These are phyloP conservation scores for Blastobotrys capitulatus DNA, from an alignment of 1,139 yeast genomes.

Conservation along the genomic window DNA sequence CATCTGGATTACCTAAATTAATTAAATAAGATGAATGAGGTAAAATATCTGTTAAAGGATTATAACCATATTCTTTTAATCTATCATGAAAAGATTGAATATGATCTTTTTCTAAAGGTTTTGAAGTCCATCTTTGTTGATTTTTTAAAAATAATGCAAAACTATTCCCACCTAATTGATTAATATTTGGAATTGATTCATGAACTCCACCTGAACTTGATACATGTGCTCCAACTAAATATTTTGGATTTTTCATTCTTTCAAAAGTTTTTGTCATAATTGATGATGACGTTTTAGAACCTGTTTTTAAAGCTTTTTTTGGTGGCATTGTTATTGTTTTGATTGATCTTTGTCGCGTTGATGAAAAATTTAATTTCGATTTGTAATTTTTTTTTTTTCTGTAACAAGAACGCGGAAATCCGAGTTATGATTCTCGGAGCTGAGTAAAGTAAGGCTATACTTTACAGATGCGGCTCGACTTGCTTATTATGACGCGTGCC, in stretches of 20 bases:
- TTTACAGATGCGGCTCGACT: no score
- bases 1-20: slow-evolving; percentile 86
- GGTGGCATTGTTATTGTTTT: slow-evolving; percentile 9
- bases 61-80: slow-evolving; percentile 58
- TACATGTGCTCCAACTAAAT: slow-evolving; percentile 35
- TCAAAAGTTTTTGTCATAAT: slow-evolving; percentile 6
- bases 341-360: neutral
- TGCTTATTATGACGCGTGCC: no score
- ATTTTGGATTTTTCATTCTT: slow-evolving; percentile 14
- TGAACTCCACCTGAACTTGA: slow-evolving; percentile 44
- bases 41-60: slow-evolving; percentile 69
- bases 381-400: neutral
- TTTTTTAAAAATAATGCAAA: slow-evolving; percentile 89
- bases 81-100: slow-evolving; percentile 55
- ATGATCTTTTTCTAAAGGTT: slow-evolving; percentile 64
- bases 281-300: neutral
- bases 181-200: slow-evolving; percentile 47
- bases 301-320: slow-evolving; percentile 4
- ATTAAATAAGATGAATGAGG: slow-evolving; percentile 96
- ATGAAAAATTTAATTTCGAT: no score
- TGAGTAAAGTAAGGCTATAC: no score
- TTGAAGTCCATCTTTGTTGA: slow-evolving; percentile 88
- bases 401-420: no score
- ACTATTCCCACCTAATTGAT: slow-evolving; percentile 44
- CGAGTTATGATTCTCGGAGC: no score